phyloP scores from a whole-genome alignment of 2,329 filamentous ascomycete genomes.

The Fusarium sp. region DNA sequence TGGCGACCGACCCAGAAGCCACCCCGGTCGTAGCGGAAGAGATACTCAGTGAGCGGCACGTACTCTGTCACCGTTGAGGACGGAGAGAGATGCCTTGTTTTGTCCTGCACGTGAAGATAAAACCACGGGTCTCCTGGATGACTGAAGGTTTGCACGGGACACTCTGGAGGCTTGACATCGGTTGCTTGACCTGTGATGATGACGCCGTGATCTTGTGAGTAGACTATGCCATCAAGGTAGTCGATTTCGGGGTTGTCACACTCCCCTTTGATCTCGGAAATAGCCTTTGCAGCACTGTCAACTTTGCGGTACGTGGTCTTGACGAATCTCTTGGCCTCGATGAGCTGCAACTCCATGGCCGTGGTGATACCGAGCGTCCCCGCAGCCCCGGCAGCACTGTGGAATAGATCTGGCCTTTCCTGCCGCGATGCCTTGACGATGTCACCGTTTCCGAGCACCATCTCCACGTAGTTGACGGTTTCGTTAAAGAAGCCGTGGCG shows the following conservation, averaged over 20 bases:
- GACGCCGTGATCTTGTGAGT: slow-evolving; percentile 60
- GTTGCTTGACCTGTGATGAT: slow-evolving; percentile 65
- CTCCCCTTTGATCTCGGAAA: slow-evolving; percentile 52
- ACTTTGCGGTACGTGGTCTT: slow-evolving; percentile 66
- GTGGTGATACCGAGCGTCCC: slow-evolving; percentile 73
- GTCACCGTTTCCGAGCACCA: slow-evolving; percentile 70
- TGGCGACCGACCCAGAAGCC: slow-evolving; percentile 73
- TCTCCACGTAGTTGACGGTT: slow-evolving; percentile 71
- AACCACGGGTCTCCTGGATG: slow-evolving; percentile 71
- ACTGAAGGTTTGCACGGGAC: slow-evolving; percentile 57
- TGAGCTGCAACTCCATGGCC: slow-evolving; percentile 67
- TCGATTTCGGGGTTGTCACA: slow-evolving; percentile 48
- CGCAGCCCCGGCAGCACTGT: slow-evolving; percentile 68
- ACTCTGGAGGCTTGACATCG: slow-evolving; percentile 9
- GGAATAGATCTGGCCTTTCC: slow-evolving; percentile 66
- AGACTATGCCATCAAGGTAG: slow-evolving; percentile 72
- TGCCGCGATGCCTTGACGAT: slow-evolving; percentile 60
- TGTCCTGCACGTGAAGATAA: slow-evolving; percentile 68
- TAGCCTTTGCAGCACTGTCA: slow-evolving; percentile 54
- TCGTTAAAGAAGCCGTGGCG: slow-evolving; percentile 74
- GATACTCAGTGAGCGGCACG: slow-evolving; percentile 57
- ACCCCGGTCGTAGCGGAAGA: slow-evolving; percentile 73
- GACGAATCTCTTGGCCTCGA: slow-evolving; percentile 65
- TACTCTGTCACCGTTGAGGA: slow-evolving; percentile 28
- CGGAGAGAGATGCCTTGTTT: background rate